Percentiles rank a stretch among this genome's conserved stretches.
Evolutionary conservation across 257 asterid genomes (phyloP).

Genomic region (Solanum infundibuliforme): DNA sequence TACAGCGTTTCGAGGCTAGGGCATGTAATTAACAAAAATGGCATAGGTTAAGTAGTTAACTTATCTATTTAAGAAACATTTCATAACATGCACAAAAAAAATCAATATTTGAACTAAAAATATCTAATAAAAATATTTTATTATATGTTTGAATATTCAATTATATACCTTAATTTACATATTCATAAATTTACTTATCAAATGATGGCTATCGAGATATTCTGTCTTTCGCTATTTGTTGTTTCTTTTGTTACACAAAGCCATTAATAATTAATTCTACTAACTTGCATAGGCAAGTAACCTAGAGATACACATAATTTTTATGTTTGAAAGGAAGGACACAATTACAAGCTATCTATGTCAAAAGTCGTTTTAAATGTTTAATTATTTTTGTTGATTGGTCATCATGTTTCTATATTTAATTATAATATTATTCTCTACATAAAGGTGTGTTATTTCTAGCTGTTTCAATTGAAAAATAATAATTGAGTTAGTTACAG

Average conservation of each 20-base stretch:
- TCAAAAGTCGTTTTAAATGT: not conserved
- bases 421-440: not conserved
- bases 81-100: not conserved
- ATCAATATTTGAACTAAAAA: not conserved
- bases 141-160: not conserved
- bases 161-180: not conserved
- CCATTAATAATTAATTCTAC: not conserved
- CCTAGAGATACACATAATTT: not conserved
- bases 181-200: not conserved
- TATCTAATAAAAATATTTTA: not conserved
- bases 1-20: not conserved
- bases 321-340: not conserved
- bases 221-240: not conserved
- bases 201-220: not conserved
- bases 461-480: not conserved
- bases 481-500: not conserved
- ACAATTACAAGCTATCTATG: not conserved
- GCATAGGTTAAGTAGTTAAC: not conserved
- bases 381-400: not conserved
- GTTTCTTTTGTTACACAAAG: not conserved
- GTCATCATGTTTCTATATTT: not conserved
- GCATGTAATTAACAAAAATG: not conserved
- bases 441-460: not conserved
- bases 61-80: not conserved
- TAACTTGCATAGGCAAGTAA: conserved; percentile 1